Conservation (phyloP, 2,329 filamentous ascomycete species). For the Aspergillus candidus region DNA sequence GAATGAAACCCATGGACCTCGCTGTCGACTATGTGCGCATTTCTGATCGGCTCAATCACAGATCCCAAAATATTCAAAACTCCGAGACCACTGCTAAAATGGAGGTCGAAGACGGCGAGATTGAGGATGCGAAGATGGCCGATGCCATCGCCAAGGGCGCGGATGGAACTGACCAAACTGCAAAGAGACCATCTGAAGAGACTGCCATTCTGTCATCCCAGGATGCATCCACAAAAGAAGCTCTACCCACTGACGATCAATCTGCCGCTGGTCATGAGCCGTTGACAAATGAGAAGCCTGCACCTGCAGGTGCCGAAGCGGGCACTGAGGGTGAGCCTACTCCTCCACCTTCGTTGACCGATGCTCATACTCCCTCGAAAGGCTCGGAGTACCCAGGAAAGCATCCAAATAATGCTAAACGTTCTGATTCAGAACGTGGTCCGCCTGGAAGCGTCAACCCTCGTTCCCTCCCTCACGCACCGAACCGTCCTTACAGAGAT, state of each 20-base stretch:
- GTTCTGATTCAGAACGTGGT: slow-evolving; percentile 33
- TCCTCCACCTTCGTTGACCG: slow-evolving; percentile 15
- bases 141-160: slow-evolving; percentile 22
- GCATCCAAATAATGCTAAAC: slow-evolving; percentile 31
- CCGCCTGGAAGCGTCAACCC: slow-evolving; percentile 18
- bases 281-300: slow-evolving; percentile 9
- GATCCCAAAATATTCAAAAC: slow-evolving; percentile 23
- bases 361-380: slow-evolving; percentile 23
- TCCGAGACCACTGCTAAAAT: slow-evolving; percentile 21
- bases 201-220: slow-evolving; percentile 8
- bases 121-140: slow-evolving; percentile 41
- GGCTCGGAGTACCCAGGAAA: slow-evolving; percentile 22
- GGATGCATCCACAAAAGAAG: slow-evolving; percentile 6
- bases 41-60: slow-evolving; percentile 21
- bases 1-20: background rate
- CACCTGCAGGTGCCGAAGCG: slow-evolving; percentile 7
- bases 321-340: slow-evolving; percentile 9
- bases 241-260: slow-evolving; percentile 6
- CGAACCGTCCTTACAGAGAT: slow-evolving; percentile 32
- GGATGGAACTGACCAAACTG: slow-evolving; percentile 5
- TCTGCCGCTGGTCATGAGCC: slow-evolving; percentile 5
- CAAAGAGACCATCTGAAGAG: slow-evolving; percentile 14
- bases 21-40: background rate
- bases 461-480: slow-evolving; percentile 32
- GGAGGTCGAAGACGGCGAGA: slow-evolving; percentile 43